Percentiles rank a stretch among this genome's conserved stretches.
Evolutionary conservation across 345 rosid species (phyloP).

Genomic region (Aurinia saxatilis): DNA sequence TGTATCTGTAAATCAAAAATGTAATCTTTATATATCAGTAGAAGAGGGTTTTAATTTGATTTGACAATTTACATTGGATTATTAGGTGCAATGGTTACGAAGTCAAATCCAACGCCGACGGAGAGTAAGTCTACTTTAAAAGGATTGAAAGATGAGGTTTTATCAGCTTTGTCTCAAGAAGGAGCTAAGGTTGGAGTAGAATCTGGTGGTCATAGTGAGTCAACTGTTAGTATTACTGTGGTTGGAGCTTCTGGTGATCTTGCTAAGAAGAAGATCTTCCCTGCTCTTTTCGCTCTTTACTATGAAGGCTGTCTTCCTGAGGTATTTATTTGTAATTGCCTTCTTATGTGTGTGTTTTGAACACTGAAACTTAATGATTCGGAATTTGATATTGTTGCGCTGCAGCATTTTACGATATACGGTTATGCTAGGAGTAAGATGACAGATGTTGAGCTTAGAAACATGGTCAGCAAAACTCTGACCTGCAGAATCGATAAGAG

Average conservation of each 20-base stretch:
- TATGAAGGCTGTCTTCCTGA: slow-evolving; percentile 80
- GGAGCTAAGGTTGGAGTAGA: slow-evolving; percentile 33
- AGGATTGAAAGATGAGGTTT: slow-evolving; percentile 40
- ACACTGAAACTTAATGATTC: not conserved
- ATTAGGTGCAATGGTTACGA: slow-evolving; percentile 58
- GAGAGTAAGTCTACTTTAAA: slow-evolving; percentile 38
- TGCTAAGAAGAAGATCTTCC: slow-evolving; percentile 96
- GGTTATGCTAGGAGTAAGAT: slow-evolving; percentile 98
- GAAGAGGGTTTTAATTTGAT: not conserved
- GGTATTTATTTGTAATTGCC: slow-evolving; percentile 41
- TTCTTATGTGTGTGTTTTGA: slow-evolving; percentile 7
- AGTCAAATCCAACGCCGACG: slow-evolving; percentile 26
- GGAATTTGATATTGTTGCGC: slow-evolving; percentile 14
- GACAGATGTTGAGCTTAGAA: slow-evolving; percentile 87
- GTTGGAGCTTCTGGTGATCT: slow-evolving; percentile 99
- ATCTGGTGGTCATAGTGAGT: slow-evolving; percentile 43
- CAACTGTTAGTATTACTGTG: slow-evolving; percentile 82
- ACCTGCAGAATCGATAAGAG: slow-evolving; percentile 97
- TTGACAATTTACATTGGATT: not conserved
- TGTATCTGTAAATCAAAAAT: not conserved
- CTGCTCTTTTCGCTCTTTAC: slow-evolving; percentile 86
- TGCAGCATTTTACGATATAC: slow-evolving; percentile 80
- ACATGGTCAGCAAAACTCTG: slow-evolving; percentile 92
- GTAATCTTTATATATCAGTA: not conserved
- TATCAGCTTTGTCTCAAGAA: slow-evolving; percentile 36